Evolutionary conservation across 164 flowering plant genomes (phyloP), one percentile per base, ranked within the genome.

Genomic region (Nymphaea thermarum): DNA sequence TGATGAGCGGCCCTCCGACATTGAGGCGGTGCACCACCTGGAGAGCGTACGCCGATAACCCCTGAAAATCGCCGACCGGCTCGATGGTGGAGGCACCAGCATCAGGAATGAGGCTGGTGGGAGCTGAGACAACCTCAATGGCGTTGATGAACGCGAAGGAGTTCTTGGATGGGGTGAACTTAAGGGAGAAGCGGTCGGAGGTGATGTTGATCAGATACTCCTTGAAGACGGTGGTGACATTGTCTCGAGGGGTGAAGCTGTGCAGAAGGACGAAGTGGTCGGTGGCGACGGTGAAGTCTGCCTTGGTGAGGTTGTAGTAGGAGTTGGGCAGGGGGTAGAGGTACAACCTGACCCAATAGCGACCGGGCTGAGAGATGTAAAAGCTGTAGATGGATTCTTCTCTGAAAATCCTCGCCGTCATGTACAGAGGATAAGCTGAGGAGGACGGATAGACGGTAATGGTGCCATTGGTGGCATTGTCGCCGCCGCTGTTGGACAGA

Each of bases 121-220:
- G 97, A 1, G 81, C 82, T 1, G 94, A 84, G 17, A 86, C 87
- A 18, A 93, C 61, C 76, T 91, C 97, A 5, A 93, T 82, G 18
- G 94, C 97, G 66, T 87, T 93, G 66, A 93, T 63, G 68, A 89
- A 93, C 0, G 97, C 93, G 14, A 61, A 43, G 0, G 95, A 87
- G 1, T 80, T 78, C 70, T 76, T 76, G 68, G 78, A 75, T 2
- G 98, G 96, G 6, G 81, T 67, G 79, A 93, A 84, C 43, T 66
- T 66, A 67, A 93, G 82, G 57, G 85, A 81, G 71, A 93, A 72
- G 42, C 73, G 73, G 7, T 78, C 82, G 0, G 79, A 70, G 14
- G 83, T 74, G 66, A 79, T 25, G 64, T 84, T 81, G 17, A 93
- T 15, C 3, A 91, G 77, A 72, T 84, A 93, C 68, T 93, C 98